Percentiles rank a stretch among this genome's conserved stretches.
Conservation (phyloP, 495 filamentous ascomycete species). For the Xylaria telfairii region DNA sequence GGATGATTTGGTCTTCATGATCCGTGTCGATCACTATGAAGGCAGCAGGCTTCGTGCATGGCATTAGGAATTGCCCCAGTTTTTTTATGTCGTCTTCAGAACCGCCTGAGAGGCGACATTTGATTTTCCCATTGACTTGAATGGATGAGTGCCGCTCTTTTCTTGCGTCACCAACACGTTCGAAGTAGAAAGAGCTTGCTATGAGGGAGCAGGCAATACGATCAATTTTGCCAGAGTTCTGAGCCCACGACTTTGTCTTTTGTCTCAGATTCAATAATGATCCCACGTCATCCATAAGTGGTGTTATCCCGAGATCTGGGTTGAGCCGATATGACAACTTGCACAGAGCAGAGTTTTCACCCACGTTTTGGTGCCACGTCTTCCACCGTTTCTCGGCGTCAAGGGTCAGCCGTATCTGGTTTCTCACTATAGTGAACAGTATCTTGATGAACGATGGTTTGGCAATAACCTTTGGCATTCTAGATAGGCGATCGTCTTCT, state of each 20-base stretch:
- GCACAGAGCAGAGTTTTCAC: slow-evolving; percentile 3
- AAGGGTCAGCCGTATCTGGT: not conserved
- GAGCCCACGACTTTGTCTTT: not conserved
- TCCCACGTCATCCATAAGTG: slow-evolving; percentile 17
- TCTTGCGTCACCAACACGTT: not conserved
- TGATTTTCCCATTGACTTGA: not conserved
- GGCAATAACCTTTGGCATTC: not conserved
- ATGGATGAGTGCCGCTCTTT: not conserved
- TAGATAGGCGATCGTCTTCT: not conserved
- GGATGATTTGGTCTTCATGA: not conserved
- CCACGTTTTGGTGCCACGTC: not conserved
- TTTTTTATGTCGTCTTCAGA: not conserved
- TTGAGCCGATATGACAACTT: slow-evolving; percentile 39
- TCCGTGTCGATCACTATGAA: not conserved
- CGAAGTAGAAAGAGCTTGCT: slow-evolving; percentile 11
- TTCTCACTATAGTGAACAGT: not conserved
- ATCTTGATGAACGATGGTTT: not conserved
- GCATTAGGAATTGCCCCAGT: not conserved
- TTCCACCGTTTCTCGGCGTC: not conserved
- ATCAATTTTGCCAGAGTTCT: not conserved
- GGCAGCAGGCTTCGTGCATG: not conserved
- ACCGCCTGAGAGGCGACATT: not conserved
- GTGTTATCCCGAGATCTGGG: slow-evolving; percentile 29
- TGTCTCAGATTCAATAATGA: not conserved
- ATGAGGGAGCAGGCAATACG: not conserved